These are phyloP conservation scores for Ogataea hybrid DNA, from an alignment of 1,139 yeast genomes.

Conservation along the genomic window DNA sequence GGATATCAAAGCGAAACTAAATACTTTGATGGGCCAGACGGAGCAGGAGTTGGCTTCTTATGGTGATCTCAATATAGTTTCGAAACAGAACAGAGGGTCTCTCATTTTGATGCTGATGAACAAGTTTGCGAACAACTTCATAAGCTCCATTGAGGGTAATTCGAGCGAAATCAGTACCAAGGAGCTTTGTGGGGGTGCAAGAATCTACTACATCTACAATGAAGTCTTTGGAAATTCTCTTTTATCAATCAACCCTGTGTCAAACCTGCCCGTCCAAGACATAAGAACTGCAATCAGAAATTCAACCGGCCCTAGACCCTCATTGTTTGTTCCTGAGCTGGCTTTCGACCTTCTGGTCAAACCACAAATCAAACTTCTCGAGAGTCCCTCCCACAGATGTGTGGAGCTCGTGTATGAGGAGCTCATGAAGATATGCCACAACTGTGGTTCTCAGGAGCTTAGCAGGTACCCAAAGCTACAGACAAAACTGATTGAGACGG, in stretches of 20 bases:
- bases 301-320: slow-evolving; percentile 96
- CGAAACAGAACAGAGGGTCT: slow-evolving; percentile 71
- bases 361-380: slow-evolving; percentile 87
- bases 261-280: slow-evolving; percentile 74
- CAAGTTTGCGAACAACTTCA: slow-evolving; percentile 82
- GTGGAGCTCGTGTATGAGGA: slow-evolving; percentile 97
- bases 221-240: slow-evolving; percentile 85
- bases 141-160: slow-evolving; percentile 91
- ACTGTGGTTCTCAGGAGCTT: slow-evolving; percentile 80
- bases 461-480: slow-evolving; percentile 89
- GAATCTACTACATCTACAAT: slow-evolving; percentile 90
- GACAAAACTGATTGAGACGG: slow-evolving; percentile 85
- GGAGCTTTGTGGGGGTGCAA: slow-evolving; percentile 97
- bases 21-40: slow-evolving; percentile 93
- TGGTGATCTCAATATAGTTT: slow-evolving; percentile 59
- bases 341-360: slow-evolving; percentile 95
- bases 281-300: slow-evolving; percentile 95
- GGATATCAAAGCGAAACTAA: slow-evolving; percentile 91
- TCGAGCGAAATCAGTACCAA: slow-evolving; percentile 81
- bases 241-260: slow-evolving; percentile 78
- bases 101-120: slow-evolving; percentile 88
- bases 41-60: slow-evolving; percentile 88
- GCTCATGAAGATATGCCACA: slow-evolving; percentile 94
- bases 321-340: slow-evolving; percentile 93
- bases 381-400: slow-evolving; percentile 89